These are phyloP conservation scores for Rubia peregrina DNA, from an alignment of 305 asterid species.

Conservation along the genomic window DNA sequence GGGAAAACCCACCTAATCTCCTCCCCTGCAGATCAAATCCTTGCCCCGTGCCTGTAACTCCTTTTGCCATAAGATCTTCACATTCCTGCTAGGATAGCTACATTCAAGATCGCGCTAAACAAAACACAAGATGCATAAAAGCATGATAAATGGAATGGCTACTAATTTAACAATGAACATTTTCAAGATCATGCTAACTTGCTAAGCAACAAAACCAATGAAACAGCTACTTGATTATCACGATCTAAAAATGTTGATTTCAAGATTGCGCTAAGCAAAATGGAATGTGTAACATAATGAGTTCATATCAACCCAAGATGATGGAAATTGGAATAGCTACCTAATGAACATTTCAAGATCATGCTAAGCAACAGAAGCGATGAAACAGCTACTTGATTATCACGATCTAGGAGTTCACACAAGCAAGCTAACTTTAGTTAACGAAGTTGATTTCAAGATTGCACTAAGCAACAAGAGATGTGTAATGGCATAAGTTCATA, in stretches of 20 bases:
- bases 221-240: not conserved
- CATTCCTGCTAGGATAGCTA: constrained; percentile 46
- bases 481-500: not conserved
- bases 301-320: no score
- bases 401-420: constrained; percentile 8
- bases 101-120: not conserved
- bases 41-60: constrained; percentile 60
- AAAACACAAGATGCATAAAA: not conserved
- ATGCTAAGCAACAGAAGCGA: not conserved
- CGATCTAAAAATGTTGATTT: not conserved
- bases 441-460: not conserved
- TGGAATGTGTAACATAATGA: not conserved
- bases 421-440: constrained; percentile 3
- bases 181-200: not conserved
- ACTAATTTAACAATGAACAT: not conserved
- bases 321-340: no score
- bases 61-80: constrained; percentile 63
- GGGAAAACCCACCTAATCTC: constrained; percentile 70
- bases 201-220: no score
- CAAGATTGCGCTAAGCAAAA: not conserved
- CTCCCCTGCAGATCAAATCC: constrained; percentile 78
- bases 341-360: not conserved
- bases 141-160: not conserved
- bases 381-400: not conserved
- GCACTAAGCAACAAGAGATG: not conserved